A percentile compares a stretch with the other conserved stretches of the same genome.
Evolutionary conservation across 2,329 filamentous ascomycete species (phyloP).

Genomic region (Fusarium albidum): DNA sequence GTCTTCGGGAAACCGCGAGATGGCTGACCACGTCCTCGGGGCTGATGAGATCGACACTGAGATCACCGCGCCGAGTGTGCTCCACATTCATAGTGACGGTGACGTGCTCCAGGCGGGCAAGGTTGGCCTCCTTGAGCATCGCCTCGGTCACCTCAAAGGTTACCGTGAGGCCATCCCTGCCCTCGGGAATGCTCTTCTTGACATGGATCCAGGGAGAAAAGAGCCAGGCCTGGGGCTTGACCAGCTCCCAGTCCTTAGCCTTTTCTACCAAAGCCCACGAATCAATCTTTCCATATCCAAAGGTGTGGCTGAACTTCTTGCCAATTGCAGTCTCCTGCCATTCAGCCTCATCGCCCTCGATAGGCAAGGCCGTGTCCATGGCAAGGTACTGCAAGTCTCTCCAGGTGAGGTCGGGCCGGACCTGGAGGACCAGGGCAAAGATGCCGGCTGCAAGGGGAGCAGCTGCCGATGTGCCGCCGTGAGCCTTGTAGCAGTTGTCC

Average conservation of each 20-base stretch:
- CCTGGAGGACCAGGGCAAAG: constrained; percentile 85
- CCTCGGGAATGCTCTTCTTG: constrained; percentile 85
- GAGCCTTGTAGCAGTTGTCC: constrained; percentile 79
- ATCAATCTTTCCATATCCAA: constrained; percentile 95
- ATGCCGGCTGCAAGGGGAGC: constrained; percentile 93
- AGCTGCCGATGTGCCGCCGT: constrained; percentile 95
- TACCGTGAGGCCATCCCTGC: constrained; percentile 78
- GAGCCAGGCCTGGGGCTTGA: constrained; percentile 96
- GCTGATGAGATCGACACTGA: constrained; percentile 91
- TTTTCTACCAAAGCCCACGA: constrained; percentile 84
- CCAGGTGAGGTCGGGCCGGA: constrained; percentile 89
- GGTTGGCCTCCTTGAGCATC: constrained; percentile 82
- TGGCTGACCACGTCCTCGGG: constrained; percentile 84
- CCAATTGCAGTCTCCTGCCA: constrained; percentile 86
- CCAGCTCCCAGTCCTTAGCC: constrained; percentile 84
- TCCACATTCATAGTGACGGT: constrained; percentile 97
- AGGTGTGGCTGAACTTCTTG: constrained; percentile 91
- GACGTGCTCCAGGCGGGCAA: constrained; percentile 90
- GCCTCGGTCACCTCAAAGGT: constrained; percentile 83
- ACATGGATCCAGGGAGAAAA: constrained; percentile 95
- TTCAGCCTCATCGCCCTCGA: constrained; percentile 73
- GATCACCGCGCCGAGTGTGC: constrained; percentile 85
- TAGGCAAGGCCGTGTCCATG: constrained; percentile 81
- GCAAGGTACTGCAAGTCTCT: constrained; percentile 93
- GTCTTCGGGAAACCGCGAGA: constrained; percentile 76